Base-by-base conservation (phyloP, 2,329 filamentous ascomycete genomes). In the Fusarium phyllophilum region DNA sequence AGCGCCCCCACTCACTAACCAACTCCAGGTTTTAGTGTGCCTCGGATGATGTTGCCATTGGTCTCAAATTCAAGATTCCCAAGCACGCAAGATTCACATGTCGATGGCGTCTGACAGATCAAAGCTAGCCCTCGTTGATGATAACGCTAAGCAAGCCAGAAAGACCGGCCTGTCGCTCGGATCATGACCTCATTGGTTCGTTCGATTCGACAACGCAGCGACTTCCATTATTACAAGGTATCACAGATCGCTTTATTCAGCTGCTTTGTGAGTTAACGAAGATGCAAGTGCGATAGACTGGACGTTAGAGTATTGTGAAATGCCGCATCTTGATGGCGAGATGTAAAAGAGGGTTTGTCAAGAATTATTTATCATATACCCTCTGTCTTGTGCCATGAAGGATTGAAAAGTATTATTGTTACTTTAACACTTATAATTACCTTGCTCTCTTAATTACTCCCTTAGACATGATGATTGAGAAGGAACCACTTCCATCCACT, bases 11-110 rank as follows among this genome's bases (percentile, higher is more conserved):
- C 31, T 20, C 22, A 51, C 48, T 51, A 34, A 20, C 22, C 17
- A 31, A 38, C 56, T 34, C 42, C 42, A 49, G 24, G 3, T 20
- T 36, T n/a, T 49, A 6, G 56, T 51, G 42, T 49, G 42, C 24
- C 34, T 62, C 59, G 59, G 59, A 62, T 62, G 38, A 39, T 62
- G 39, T 24, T 45, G 6, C n/a, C 8, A 62, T 62, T 62, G 49
- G 59, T 3, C 24, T 49, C 31, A 22, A 7, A 22, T 62, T 56
- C 3, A 33, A 56, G 13, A 22, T 56, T 62, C 45, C 7, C 39
- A 62, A 62, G 49, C 59, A 62, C 59, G 59, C 59, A 56, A 62
- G 34, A 56, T 62, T 45, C 31, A 62, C 22, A 45, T 56, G n/a
- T 44, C 48, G 17, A 44, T 34, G 12, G 24, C 38, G 58, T 61